Percentiles rank a stretch among this genome's conserved stretches.
phyloP scores from a whole-genome alignment of 257 asterid species.

The Echium plantagineum region DNA sequence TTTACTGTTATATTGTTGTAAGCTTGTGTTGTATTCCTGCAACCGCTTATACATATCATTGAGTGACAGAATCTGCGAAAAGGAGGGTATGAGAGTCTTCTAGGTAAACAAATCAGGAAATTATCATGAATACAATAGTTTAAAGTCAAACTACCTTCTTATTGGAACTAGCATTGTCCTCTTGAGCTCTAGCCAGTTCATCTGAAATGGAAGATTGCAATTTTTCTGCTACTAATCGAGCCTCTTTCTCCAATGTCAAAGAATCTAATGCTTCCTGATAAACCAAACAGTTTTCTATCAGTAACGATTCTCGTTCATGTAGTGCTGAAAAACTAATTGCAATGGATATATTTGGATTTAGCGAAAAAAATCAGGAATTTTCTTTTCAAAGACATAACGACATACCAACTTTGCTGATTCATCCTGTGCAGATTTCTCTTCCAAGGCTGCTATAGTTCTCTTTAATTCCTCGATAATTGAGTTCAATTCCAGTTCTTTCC shows the following conservation, averaged over 20 bases:
- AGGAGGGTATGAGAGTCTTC: too few species aligned
- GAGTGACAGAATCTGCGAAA: conserved; percentile 63
- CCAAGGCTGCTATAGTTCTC: conserved; percentile 48
- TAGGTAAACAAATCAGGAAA: too few species aligned
- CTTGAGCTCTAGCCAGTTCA: conserved; percentile 61
- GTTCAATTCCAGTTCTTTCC: conserved; percentile 69
- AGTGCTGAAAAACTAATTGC: background rate
- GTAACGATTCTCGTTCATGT: background rate
- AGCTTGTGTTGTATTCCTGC: conserved; percentile 79
- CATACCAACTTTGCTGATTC: conserved; percentile 62
- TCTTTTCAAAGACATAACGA: too few species aligned
- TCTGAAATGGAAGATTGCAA: conserved; percentile 59
- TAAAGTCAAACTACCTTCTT: conserved; percentile 40
- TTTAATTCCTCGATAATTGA: conserved; percentile 65
- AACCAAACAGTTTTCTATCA: background rate
- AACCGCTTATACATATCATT: conserved; percentile 60
- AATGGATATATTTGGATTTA: background rate
- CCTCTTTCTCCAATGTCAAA: conserved; percentile 53
- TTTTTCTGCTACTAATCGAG: conserved; percentile 54
- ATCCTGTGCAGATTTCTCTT: conserved; percentile 57
- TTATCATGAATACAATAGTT: background rate
- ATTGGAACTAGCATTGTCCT: conserved; percentile 39
- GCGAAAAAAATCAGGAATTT: background rate
- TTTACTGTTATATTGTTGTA: conserved; percentile 73
- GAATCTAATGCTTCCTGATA: conserved; percentile 68